These are phyloP conservation scores for Malus hybrid DNA, from an alignment of 331 rosid species.

Conservation along the genomic window DNA sequence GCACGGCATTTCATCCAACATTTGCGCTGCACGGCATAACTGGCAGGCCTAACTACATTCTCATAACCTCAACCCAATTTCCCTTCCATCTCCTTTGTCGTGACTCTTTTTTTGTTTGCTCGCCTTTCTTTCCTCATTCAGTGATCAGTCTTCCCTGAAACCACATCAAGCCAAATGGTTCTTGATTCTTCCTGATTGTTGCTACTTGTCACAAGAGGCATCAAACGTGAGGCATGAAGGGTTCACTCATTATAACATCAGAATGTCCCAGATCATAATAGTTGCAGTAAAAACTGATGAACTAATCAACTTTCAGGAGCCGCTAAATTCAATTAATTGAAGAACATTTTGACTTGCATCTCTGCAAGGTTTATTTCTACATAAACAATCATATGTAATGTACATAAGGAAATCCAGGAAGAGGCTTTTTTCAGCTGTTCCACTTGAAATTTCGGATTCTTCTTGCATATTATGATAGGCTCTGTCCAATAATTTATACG, in stretches of 20 bases:
- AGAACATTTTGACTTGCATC: conserved; percentile 24
- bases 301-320: conserved; percentile 23
- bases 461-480: conserved; percentile 44
- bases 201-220: not conserved
- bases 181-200: not conserved
- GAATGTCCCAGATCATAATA: not conserved
- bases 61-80: not conserved
- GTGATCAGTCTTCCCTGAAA: not conserved
- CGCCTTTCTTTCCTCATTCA: not conserved
- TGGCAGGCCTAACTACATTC: not conserved
- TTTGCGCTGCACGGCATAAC: not conserved
- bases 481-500: conserved; percentile 47
- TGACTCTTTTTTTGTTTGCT: not conserved
- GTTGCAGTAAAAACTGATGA: not conserved
- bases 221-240: not conserved
- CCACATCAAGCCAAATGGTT: not conserved
- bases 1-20: not conserved
- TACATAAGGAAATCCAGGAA: conserved; percentile 78
- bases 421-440: conserved; percentile 46
- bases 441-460: conserved; percentile 30
- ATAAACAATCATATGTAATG: conserved; percentile 56
- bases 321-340: conserved; percentile 23
- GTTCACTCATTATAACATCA: not conserved
- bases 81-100: conserved; percentile 1
- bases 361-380: conserved; percentile 26